phyloP scores from a whole-genome alignment of 257 asterid species.

The Penstemon newberryi region DNA sequence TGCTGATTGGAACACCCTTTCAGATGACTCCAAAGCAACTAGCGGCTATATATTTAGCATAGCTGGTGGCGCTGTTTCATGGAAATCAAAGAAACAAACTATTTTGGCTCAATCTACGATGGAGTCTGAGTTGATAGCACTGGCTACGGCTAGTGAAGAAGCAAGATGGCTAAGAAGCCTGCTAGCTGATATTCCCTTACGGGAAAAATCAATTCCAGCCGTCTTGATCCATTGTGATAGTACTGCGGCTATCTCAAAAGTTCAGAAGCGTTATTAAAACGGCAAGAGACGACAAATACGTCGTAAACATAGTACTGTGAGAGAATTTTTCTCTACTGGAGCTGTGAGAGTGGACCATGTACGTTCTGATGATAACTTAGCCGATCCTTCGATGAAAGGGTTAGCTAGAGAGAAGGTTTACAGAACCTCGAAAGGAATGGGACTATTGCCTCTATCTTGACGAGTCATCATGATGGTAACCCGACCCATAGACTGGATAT shows the following conservation, averaged over 20 bases:
- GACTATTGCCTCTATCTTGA: too few species aligned
- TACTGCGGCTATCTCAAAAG: neutral
- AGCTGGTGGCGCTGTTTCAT: neutral
- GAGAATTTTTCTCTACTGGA: neutral
- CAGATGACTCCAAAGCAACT: constrained; percentile 14
- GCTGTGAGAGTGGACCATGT: neutral
- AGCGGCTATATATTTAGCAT: constrained; percentile 17
- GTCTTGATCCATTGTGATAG: neutral
- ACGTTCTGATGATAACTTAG: neutral
- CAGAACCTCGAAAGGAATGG: neutral
- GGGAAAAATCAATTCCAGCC: neutral
- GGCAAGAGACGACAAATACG: neutral
- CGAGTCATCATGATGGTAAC: constrained; percentile 7
- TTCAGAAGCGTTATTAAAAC: neutral
- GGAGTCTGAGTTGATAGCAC: neutral
- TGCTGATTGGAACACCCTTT: constrained; percentile 21
- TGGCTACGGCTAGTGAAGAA: neutral
- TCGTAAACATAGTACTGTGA: neutral
- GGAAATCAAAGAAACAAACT: constrained; percentile 15
- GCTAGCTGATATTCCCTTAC: neutral
- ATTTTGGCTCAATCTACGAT: neutral
- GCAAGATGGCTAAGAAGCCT: neutral
- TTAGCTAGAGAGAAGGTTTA: constrained; percentile 10
- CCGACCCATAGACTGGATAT: neutral
- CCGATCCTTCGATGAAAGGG: neutral